A percentile compares a stretch with the other conserved stretches of the same genome.
Evolutionary conservation across 1,284 basidiomycete genomes (phyloP).

Genomic region (Clitocybe nebularis): DNA sequence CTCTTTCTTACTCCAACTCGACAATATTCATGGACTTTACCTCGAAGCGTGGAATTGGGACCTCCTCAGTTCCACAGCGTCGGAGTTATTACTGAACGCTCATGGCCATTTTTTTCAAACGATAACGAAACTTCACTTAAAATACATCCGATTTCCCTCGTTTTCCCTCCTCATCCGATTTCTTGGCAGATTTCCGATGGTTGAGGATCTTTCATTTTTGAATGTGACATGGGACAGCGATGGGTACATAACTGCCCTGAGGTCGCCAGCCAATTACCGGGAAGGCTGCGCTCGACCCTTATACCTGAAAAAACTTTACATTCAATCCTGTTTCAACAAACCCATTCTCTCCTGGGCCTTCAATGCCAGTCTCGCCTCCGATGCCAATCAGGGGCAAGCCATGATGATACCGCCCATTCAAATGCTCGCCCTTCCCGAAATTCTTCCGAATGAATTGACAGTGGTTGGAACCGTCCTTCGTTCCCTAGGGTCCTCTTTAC

Average conservation of each 20-base stretch:
- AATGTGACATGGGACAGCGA: constrained; percentile 25
- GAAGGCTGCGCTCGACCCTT: constrained; percentile 7
- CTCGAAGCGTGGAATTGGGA: constrained; percentile 24
- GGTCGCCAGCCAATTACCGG: background rate
- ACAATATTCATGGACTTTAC: constrained; percentile 20
- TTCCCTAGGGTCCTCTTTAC: constrained; percentile 22
- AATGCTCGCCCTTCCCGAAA: constrained; percentile 24
- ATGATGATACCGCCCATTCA: constrained; percentile 12
- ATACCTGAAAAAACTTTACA: constrained; percentile 18
- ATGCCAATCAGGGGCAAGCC: constrained; percentile 2
- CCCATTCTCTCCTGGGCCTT: constrained; percentile 26
- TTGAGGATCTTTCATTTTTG: constrained; percentile 24
- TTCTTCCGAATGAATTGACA: constrained; percentile 21
- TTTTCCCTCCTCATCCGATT: constrained; percentile 21
- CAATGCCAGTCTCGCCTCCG: constrained; percentile 7
- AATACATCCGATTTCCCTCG: constrained; percentile 25
- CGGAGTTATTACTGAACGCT: constrained; percentile 11
- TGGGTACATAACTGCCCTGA: constrained; percentile 3
- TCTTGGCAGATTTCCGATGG: constrained; percentile 17
- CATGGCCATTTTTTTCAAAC: constrained; percentile 17
- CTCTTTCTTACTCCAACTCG: constrained; percentile 17
- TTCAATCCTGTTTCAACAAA: constrained; percentile 21
- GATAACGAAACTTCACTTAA: constrained; percentile 22
- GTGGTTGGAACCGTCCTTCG: constrained; percentile 18
- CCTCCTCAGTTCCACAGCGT: constrained; percentile 14